Evolutionary conservation across 2,329 filamentous ascomycete species (phyloP), one percentile per base, ranked within the genome.

Genomic region (Aspergillus aculeatus): DNA sequence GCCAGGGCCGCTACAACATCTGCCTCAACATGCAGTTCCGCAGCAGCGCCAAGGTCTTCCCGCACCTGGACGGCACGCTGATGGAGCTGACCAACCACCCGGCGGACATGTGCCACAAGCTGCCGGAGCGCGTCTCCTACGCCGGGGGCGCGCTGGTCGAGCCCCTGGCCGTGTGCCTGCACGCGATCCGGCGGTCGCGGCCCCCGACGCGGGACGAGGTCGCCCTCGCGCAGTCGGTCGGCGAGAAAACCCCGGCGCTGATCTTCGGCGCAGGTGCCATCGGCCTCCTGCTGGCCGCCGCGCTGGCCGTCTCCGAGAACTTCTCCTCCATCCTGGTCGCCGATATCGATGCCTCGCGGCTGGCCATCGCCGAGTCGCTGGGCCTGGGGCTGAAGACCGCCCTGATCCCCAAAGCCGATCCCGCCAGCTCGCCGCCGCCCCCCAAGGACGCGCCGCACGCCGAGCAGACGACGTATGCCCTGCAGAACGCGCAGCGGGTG

Each of bases 191-290:
- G 54, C 77, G 85, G 54, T 85, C 83, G 54, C 75, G 78, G 52
- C 79, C 83, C 62, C 77, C 81, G 4, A 72, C 70, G 3, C 62
- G 62, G 7, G 72, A 73, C 4, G 66, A 73, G 6, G 71, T 75
- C 2, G 63, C 65, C 0, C 74, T 78, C 16, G 81, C 78, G 2
- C 71, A 79, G 53, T 75, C 80, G 54, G 62, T 68, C 4, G 68
- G 69, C n/a, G 72, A 75, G 52, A 69, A 70, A 4, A 78, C 80
- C 9, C 81, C 80, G 0, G 83, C 85, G 1, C 68, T 87, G 19
- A 82, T 87, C 2, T 84, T 87, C 62, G 85, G 85, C 5, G 85
- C 85, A 5, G 85, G 85, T 5, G 83, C 85, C 3, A 84, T 88
- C 10, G 85, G 85, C 0, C 71, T 87, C 9, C 73, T 88, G 0